Conservation (phyloP, 306 rosid species). For the Gastrolobium villosum region DNA sequence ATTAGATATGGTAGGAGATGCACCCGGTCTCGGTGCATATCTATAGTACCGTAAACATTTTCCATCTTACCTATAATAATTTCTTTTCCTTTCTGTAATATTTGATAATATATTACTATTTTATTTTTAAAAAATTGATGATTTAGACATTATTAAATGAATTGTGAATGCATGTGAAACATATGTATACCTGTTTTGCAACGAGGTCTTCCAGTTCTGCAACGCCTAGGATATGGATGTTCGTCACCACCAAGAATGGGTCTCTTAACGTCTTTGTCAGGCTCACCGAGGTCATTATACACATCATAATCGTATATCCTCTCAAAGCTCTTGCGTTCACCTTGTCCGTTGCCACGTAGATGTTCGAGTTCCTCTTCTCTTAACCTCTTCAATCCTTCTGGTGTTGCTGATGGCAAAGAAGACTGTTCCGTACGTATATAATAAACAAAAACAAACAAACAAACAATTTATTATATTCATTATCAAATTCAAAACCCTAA, state of each 20-base stretch:
- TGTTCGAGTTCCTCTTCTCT: slow-evolving; percentile 58
- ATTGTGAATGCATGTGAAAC: neutral
- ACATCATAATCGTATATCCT: slow-evolving; percentile 77
- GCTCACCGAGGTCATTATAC: slow-evolving; percentile 78
- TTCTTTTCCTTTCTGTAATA: too few relatives aligned
- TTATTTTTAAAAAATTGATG: too few relatives aligned
- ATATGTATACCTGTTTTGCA: slow-evolving; percentile 20
- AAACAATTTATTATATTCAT: too few relatives aligned
- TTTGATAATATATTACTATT: too few relatives aligned
- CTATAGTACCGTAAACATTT: too few relatives aligned
- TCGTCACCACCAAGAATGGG: slow-evolving; percentile 71
- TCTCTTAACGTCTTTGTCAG: slow-evolving; percentile 48
- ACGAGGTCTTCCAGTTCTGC: slow-evolving; percentile 81
- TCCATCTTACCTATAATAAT: too few relatives aligned
- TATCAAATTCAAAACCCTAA: too few relatives aligned
- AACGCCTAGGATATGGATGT: slow-evolving; percentile 72
- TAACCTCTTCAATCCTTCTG: slow-evolving; percentile 63
- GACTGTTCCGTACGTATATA: slow-evolving; percentile 54
- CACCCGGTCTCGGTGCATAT: too few relatives aligned
- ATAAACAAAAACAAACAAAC: too few relatives aligned
- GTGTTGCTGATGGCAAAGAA: slow-evolving; percentile 72
- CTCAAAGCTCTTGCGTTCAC: slow-evolving; percentile 58
- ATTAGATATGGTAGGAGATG: too few relatives aligned
- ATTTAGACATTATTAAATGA: too few relatives aligned
- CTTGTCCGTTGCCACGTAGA: slow-evolving; percentile 67